Evolutionary conservation across 768 basidiomycete species (phyloP), one percentile per base, ranked within the genome.

Genomic region (Suillus placidus): DNA sequence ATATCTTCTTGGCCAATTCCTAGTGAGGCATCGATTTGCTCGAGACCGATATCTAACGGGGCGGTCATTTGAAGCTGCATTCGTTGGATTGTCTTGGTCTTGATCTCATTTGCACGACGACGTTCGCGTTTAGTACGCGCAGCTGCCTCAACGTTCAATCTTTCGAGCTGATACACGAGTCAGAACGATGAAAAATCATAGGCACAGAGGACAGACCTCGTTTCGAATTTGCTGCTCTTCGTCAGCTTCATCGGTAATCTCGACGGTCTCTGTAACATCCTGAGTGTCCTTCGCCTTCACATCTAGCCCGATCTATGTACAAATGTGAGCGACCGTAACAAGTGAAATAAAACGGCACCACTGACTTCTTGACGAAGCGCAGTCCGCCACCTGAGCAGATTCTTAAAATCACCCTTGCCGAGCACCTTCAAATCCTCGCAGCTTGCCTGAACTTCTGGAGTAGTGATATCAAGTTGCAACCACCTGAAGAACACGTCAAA

Each of bases 21-120:
- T 20, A 97, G 82, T 20, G 91, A 83, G 3, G 87, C 80, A 68
- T 97, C 95, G 61, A 85, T 82, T 71, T 92, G 91, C 71, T 95
- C 93, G 66, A 95, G 77, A 74, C 95, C 96, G 68, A 99, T 95
- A 71, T 98, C 97, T 69, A 96, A 81, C n/a, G 97, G 97, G 23
- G 95, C 94, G 14, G 92, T 93, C 97, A 99, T 99, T 73, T 93
- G 91, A 55, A 99, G 84, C 75, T 99, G 97, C 88, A 99, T 92
- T 61, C 96, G 91, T 73, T 94, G 93, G 47, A 99, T 89, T 1
- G 94, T 93, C 69, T 91, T 88, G 35, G 86, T 83, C 78, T 92
- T 94, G 72, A 92, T 82, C 80, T 99, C 97, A 77, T 98, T 98
- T 2, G 90, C 88, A 42, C 88, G 86, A 62, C 95, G 87, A 62